Evolutionary conservation across 495 filamentous ascomycete species (phyloP).

Genomic region (Lasiosphaeria ovina): DNA sequence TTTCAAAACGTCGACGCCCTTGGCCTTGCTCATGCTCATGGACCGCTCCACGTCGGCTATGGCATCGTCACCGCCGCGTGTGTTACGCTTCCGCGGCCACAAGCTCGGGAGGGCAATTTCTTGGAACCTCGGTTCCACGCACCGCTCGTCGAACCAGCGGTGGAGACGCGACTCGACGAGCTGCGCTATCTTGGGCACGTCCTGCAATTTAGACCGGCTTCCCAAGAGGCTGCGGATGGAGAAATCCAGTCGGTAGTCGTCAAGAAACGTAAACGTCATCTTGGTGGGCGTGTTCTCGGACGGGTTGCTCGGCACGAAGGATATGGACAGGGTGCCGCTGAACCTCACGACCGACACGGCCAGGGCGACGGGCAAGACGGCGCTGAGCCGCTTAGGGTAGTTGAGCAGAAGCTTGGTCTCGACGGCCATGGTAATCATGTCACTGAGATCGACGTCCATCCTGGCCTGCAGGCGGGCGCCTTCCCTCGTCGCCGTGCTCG

Average conservation of each 20-base stretch:
- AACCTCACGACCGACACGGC: conserved; percentile 91
- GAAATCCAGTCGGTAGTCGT: conserved; percentile 93
- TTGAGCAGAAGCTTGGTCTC: conserved; percentile 94
- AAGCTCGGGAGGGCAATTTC: conserved; percentile 90
- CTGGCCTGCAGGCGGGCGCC: conserved; percentile 79
- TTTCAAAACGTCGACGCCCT: conserved; percentile 49
- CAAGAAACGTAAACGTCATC: conserved; percentile 90
- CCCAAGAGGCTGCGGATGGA: conserved; percentile 89
- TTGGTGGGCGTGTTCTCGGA: conserved; percentile 64
- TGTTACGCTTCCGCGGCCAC: conserved; percentile 88
- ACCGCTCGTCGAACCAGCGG: conserved; percentile 95
- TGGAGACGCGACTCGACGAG: conserved; percentile 88
- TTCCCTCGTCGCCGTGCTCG: conserved; percentile 52
- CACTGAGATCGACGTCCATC: conserved; percentile 95
- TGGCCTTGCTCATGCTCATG: conserved; percentile 40
- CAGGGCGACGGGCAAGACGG: conserved; percentile 88
- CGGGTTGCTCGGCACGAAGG: conserved; percentile 72
- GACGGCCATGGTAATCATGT: conserved; percentile 88
- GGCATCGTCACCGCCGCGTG: conserved; percentile 59
- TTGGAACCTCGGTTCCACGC: conserved; percentile 93
- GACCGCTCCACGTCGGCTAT: conserved; percentile 40
- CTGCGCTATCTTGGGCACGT: conserved; percentile 96
- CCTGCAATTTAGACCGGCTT: conserved; percentile 82
- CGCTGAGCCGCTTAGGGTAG: conserved; percentile 83
- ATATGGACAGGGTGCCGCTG: conserved; percentile 88